Evolutionary conservation across 345 rosid species (phyloP), one percentile per base, ranked within the genome.

Genomic region (Chamaenerion angustifolium): DNA sequence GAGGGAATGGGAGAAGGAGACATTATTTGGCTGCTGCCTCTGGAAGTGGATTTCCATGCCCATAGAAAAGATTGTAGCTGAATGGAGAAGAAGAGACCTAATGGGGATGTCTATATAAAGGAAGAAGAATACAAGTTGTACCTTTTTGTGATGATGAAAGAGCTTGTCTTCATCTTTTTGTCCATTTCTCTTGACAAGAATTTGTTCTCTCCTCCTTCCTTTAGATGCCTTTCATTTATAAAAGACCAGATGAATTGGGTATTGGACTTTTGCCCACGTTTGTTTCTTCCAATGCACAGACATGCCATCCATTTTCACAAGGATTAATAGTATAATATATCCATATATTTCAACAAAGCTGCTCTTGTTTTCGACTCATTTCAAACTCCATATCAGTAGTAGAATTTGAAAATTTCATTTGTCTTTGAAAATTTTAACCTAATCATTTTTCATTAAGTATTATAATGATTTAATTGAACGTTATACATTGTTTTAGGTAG

Each of bases 111-210:
- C 62, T 52, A 69, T 56, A 40, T 62, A 48, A 55, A 56, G 40
- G 21, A 45, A 37, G 45, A 49, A 15, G 10, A 54, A 48, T 51
- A 8, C 18, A 14, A 43, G 4, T 40, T 50, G 15, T 13, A 23
- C 35, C 47, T 64, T 64, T 40, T 56, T 19, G 64, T 45, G 60
- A 48, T 12, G 59, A 88, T 77, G 83, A 88, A 76, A 40, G 40
- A 48, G 83, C 72, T 73, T 81, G 80, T 61, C 55, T 56, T 13
- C 44, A 15, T 58, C 44, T 10, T 14, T 41, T 68, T 61, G 81
- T 62, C 66, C 23, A 43, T 46, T 45, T 40, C 17, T 27, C 14
- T 52, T 45, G 51, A 17, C 23, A 7, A 10, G 57, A 59, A 59
- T 43, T 58, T 64, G 64, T 43, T 57, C 12, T 45, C 4, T 21